These are phyloP conservation scores for Echites panduratus DNA, from an alignment of 257 asterid genomes.

Conservation along the genomic window DNA sequence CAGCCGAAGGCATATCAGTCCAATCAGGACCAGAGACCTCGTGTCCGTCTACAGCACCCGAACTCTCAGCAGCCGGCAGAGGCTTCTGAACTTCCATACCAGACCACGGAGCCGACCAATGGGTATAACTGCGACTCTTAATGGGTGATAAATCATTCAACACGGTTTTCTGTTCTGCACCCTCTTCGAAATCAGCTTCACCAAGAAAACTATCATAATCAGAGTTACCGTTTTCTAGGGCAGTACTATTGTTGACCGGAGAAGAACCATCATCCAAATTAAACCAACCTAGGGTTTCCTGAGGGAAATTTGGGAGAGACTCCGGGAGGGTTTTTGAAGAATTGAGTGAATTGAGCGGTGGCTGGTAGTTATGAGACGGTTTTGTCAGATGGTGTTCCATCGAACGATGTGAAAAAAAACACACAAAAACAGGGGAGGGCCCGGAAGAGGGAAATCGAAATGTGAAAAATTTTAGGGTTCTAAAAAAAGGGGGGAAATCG, in stretches of 20 bases:
- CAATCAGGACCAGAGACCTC: slow-evolving; percentile 16
- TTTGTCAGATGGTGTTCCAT: slow-evolving; percentile 19
- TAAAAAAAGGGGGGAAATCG: slow-evolving; percentile 13
- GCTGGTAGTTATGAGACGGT: not conserved
- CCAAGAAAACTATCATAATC: slow-evolving; percentile 27
- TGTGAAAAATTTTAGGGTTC: slow-evolving; percentile 27
- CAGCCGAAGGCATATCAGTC: slow-evolving; percentile 15
- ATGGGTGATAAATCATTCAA: slow-evolving; percentile 7
- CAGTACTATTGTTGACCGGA: slow-evolving; percentile 12
- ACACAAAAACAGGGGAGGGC: not conserved
- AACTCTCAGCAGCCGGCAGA: not conserved
- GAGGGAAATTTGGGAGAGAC: slow-evolving; percentile 6
- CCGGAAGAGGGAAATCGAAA: slow-evolving; percentile 10
- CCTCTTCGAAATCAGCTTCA: slow-evolving; percentile 21
- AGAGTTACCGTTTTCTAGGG: slow-evolving; percentile 12
- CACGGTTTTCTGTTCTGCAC: slow-evolving; percentile 17
- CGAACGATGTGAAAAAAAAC: not conserved
- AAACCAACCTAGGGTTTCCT: slow-evolving; percentile 8
- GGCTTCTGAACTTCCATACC: slow-evolving; percentile 4
- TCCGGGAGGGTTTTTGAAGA: slow-evolving; percentile 29
- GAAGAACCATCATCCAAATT: slow-evolving; percentile 16
- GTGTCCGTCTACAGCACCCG: slow-evolving; percentile 9
- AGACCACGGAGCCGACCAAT: slow-evolving; percentile 32
- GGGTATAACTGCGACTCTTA: slow-evolving; percentile 14
- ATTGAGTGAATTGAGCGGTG: slow-evolving; percentile 15